phyloP scores from a whole-genome alignment of 768 basidiomycete species.

The Lentinula sp. region DNA sequence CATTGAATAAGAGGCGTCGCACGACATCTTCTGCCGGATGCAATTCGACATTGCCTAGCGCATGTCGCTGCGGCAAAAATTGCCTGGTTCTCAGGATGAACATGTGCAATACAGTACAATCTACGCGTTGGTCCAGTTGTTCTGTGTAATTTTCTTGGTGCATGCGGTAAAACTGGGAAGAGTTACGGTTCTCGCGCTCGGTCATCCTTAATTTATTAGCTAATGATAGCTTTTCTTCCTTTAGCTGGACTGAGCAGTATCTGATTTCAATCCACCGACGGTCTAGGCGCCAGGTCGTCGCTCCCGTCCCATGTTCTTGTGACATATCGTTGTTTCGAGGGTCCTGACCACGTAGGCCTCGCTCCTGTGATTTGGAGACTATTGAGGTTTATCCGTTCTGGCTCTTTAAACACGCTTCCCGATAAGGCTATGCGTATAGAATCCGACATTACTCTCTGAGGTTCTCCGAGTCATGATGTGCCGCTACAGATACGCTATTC shows the following conservation, averaged over 20 bases:
- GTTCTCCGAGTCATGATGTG: neutral
- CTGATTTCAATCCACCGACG: neutral
- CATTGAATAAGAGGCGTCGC: neutral
- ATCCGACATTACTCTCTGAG: neutral
- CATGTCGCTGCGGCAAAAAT: conserved; percentile 1
- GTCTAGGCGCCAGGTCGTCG: neutral
- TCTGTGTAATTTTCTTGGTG: too few species aligned
- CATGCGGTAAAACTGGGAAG: too few species aligned
- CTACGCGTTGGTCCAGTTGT: too few species aligned
- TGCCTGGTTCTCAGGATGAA: too few species aligned
- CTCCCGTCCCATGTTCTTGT: neutral
- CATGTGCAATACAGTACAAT: too few species aligned
- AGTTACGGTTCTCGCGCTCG: too few species aligned
- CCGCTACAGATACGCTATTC: neutral
- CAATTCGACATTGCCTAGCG: neutral
- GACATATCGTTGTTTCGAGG: neutral
- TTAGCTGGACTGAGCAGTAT: neutral
- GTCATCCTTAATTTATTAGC: too few species aligned
- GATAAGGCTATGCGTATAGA: neutral
- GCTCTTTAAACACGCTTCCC: neutral
- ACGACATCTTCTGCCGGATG: neutral
- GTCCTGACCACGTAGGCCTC: neutral
- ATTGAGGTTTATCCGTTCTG: neutral
- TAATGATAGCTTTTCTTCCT: too few species aligned
- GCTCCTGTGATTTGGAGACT: neutral